Evolutionary conservation across 2,329 filamentous ascomycete species (phyloP), one percentile per base, ranked within the genome.

Genomic region (Pestalotiopsis sp.): DNA sequence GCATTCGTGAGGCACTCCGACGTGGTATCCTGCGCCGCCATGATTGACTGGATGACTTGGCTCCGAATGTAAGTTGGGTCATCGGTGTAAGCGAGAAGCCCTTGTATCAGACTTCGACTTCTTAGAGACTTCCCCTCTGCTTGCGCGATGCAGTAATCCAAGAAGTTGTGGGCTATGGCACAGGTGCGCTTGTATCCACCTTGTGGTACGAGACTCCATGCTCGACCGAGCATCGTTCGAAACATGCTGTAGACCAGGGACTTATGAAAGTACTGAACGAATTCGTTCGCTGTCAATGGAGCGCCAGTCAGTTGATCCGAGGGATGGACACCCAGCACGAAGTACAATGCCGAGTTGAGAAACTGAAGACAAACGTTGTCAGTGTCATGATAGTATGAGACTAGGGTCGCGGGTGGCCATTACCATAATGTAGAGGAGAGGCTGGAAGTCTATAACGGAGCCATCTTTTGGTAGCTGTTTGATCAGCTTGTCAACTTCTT

Each of bases 11-110:
- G 65, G 6, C 69, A 59, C 11, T 68, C 67, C 7, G 70, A 70
- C 5, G 70, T 71, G 4, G 70, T 71, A 36, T 71, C 70, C 31
- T 70, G 70, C 7, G 70, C 63, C n/a, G 70, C 68, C 66, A 71
- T 71, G 66, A 68, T 71, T 23, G 68, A 66, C 39, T 71, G 66
- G 59, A 71, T 68, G 5, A 68, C 67, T 14, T 71, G 66, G 36
- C 68, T 71, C 20, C 67, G 14, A 31, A 71, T 70, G 59, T 68
- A 70, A 1, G 1, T 63, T 23, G 31, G 2, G 17, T 71, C 66
- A 31, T 69, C 57, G 7, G 68, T 69, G 25, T 68, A 55, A 2
- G 58, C 59, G 17, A 60, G 41, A 38, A 71, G 41, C 3, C 14
- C 65, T 5, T 67, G 59, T 6, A 70, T 68, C 23, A 71, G 23